Base-by-base conservation (phyloP, 169 alveolate species). In the Cryptosporidium meleagridis region DNA sequence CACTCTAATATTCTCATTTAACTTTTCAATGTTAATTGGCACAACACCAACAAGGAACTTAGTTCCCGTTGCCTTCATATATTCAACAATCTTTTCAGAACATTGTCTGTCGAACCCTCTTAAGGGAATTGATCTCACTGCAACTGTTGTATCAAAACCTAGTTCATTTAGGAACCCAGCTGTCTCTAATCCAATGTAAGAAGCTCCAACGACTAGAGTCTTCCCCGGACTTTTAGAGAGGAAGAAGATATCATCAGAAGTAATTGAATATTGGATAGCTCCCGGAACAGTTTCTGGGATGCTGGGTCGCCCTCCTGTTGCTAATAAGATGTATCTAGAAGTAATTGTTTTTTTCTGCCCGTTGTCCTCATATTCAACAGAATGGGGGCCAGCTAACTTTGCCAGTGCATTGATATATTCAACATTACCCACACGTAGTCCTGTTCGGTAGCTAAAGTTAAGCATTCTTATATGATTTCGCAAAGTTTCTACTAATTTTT, bases 171-270 rank as follows among this genome's bases (percentile, higher is more conserved):
- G 89, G 91, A 98, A 97, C 0, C 99, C 99, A 18, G 99, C 99
- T 92, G 99, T 97, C 93, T 98, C 99, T 33, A 98, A 93, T 12
- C 99, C 99, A 10, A 98, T 98, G 92, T 97, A 98, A 12, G 99
- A 95, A 16, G 98, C 99, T 7, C 99, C 99, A 35, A 98, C 98
- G 6, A 98, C 95, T 14, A 98, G 92, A 68, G 98, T 96, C 75
- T 97, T 97, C 39, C 99, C 99, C 35, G 99, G 99, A 0, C 95
- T 91, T 51, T 86, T 92, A 59, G 95, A 85, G 85, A 95, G 70
- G 62, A 95, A 93, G 91, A 98, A 98, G 23, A 98, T 85, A 93
- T 98, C 99, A 92, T 98, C 99, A 23, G 98, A 95, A 16, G 99
- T 97, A 70, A 97, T 97, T 41, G 98, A 95, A 69, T 85, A 93